These are phyloP conservation scores for Gossypium davidsonii DNA, from an alignment of 441 rosid genomes.

Conservation along the genomic window DNA sequence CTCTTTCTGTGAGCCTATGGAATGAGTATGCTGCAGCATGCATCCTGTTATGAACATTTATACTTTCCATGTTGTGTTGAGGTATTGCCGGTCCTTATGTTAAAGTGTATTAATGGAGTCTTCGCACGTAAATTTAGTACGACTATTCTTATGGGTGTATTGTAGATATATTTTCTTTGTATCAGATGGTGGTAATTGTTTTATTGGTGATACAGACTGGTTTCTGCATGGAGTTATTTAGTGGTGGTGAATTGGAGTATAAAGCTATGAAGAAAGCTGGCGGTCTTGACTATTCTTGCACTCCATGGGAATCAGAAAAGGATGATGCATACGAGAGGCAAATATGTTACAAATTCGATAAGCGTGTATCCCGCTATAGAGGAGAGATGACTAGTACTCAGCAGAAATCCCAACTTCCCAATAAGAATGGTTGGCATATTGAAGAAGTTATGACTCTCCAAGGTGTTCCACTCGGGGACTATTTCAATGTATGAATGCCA, in stretches of 20 bases:
- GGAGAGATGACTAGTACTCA: constrained; percentile 96
- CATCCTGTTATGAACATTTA: neutral
- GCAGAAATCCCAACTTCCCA: constrained; percentile 66
- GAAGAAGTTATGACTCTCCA: constrained; percentile 94
- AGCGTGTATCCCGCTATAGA: constrained; percentile 56
- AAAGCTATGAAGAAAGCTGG: constrained; percentile 85
- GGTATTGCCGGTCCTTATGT: neutral
- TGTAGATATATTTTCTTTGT: neutral
- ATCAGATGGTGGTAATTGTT: neutral
- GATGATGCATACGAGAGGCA: constrained; percentile 74
- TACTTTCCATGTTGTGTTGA: neutral
- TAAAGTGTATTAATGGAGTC: neutral
- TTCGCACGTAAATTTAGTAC: neutral
- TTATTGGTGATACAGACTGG: constrained; percentile 38
- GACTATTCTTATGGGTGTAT: neutral
- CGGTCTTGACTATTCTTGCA: constrained; percentile 71
- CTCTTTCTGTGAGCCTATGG: neutral
- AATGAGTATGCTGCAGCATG: neutral
- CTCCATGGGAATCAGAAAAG: constrained; percentile 90
- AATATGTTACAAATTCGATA: constrained; percentile 70
- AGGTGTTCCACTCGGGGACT: constrained; percentile 86
- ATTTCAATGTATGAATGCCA: constrained; percentile 47
- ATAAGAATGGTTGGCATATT: constrained; percentile 68
- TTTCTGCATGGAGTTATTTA: constrained; percentile 69
- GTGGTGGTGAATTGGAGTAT: constrained; percentile 75